Base-by-base conservation (phyloP, 1,139 yeast genomes). In the Diutina neorugosa region DNA sequence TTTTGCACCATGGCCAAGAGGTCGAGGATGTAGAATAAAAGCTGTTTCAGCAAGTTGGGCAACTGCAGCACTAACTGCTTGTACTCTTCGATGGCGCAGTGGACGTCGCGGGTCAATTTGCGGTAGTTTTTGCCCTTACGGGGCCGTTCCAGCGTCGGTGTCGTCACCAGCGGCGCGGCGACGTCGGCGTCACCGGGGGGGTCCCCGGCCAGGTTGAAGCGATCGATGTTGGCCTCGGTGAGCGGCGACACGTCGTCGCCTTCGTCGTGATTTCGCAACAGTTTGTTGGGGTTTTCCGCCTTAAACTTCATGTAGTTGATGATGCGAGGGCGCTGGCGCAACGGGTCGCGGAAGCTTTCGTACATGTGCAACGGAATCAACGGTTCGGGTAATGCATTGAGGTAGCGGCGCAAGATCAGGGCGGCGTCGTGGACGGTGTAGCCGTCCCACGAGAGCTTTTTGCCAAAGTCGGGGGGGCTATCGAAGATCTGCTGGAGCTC, bases 341-440 rank as follows among this genome's bases (percentile, higher is more conserved):
- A 73, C 2, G 96, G 96, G 51, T 79, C 83, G 61, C 99, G 77
- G 64, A 93, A 93, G 27, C 73, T 72, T 59, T 87, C 91, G 67
- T 93, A 94, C 56, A 81, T 71, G 8, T 78, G 79, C 51, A 89
- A 70, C 0, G 98, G 97, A 20, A 93, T 82, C 54, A 93, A 76
- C 0, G 98, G 98, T 62, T 93, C 98, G 0, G 96, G 96, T 55
- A 93, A 76, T 49, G 91, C 85, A 64, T 91, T 89, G 57, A 94
- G 76, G 64, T 80, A 93, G 56, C 98, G 74, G 63, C 98, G 76
- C 55, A 93, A 77, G 41, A 93, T 76, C 31, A 95, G 87, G 2
- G 98, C 96, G 1, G 97, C 97, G 67, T 94, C 98, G 68, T 94
- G 98, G n/a, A 93, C 98, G 3, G 90, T 89, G 67, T 82, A 93